A percentile compares a stretch with the other conserved stretches of the same genome.
phyloP scores from a whole-genome alignment of 129 eudicot species.

The Chrysanthemum seticuspe region DNA sequence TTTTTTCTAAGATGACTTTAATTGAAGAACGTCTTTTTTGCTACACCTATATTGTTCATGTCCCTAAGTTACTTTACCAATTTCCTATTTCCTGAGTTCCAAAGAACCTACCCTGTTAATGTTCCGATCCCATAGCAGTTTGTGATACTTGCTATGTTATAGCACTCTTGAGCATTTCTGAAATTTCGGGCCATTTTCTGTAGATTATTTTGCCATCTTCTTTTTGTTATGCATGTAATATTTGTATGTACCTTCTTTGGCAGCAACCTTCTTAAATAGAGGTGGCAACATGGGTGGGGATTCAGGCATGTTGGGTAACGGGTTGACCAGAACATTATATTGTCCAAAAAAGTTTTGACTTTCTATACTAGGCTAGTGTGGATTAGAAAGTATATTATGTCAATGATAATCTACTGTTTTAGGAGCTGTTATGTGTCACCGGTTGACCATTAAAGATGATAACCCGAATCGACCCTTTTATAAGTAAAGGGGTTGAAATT shows the following conservation, averaged over 20 bases:
- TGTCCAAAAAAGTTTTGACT: background rate
- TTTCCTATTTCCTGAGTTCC: constrained; percentile 2
- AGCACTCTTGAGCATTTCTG: background rate
- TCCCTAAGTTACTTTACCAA: constrained; percentile 3
- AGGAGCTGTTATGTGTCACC: no score
- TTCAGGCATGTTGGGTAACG: background rate
- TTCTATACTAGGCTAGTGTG: no score
- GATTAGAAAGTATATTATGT: no score
- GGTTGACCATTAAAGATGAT: background rate
- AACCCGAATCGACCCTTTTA: background rate
- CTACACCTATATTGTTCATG: constrained; percentile 2
- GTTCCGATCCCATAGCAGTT: background rate
- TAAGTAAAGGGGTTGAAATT: background rate
- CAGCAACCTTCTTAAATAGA: background rate
- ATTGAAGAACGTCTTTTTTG: background rate
- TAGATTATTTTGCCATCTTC: background rate
- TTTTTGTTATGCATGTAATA: background rate
- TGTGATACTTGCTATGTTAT: background rate
- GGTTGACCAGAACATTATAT: background rate
- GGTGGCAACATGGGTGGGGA: background rate
- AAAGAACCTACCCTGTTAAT: constrained; percentile 11
- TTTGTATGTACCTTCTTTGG: background rate
- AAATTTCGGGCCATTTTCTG: background rate
- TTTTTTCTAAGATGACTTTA: background rate
- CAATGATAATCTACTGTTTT: no score